A percentile compares a stretch with the other conserved stretches of the same genome.
phyloP scores from a whole-genome alignment of 106 monocot genomes.

The Dioscorea dumetorum region DNA sequence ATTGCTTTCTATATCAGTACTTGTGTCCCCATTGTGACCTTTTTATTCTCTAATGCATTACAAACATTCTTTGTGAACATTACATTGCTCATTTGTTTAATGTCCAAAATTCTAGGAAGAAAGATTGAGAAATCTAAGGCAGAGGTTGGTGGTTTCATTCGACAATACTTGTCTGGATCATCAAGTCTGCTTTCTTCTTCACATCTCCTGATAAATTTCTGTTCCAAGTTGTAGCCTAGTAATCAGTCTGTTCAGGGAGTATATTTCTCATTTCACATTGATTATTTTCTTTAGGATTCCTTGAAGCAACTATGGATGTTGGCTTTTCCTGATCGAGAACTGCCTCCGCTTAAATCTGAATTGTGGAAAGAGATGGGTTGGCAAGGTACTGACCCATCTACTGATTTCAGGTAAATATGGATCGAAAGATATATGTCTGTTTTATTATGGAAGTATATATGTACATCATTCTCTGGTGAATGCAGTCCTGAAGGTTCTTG shows the following conservation, averaged over 20 bases:
- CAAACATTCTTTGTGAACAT: neutral
- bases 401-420: slow-evolving; percentile 72
- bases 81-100: neutral
- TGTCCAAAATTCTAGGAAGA: slow-evolving; percentile 53
- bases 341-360: slow-evolving; percentile 81
- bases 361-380: slow-evolving; percentile 98
- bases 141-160: slow-evolving; percentile 64
- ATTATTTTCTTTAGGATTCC: slow-evolving; percentile 36
- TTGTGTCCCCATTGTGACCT: too few species aligned
- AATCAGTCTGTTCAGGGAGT: neutral
- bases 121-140: slow-evolving; percentile 53
- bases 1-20: too few species aligned
- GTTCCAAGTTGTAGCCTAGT: neutral
- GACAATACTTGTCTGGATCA: slow-evolving; percentile 61
- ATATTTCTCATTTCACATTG: neutral
- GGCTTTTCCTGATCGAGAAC: slow-evolving; percentile 63
- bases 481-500: neutral
- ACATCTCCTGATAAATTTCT: neutral
- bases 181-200: slow-evolving; percentile 39
- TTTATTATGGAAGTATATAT: neutral
- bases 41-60: neutral
- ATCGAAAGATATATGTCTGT: neutral
- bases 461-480: neutral
- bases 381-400: slow-evolving; percentile 89
- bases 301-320: slow-evolving; percentile 78